Base-by-base conservation (phyloP, 148 eudicot genomes). In the Arbutus unedo region DNA sequence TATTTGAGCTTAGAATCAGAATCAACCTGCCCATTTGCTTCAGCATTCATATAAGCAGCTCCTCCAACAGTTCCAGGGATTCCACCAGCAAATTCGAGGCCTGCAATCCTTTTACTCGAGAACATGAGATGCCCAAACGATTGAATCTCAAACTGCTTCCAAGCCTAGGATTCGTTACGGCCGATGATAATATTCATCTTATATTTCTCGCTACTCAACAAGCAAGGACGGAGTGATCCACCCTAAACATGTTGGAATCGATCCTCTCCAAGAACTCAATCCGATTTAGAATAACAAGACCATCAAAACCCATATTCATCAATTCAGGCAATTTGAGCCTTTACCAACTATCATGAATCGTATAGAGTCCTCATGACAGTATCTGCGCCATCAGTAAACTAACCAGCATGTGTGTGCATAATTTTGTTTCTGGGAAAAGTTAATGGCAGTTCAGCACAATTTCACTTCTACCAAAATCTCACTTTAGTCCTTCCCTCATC, bases 11-110 rank as follows among this genome's bases (percentile, higher is more conserved):
- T 45, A 38, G 13, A 56, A 14, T 41, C 47, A 51, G 64, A 25
- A 44, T 67, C 51, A 86, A 86, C 88, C 88, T 86, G 86, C 76
- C 84, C 85, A 77, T 77, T 86, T 67, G 86, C 88, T 38, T 86
- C 88, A 49, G 84, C 84, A 81, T 83, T 83, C 84, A 81, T 81
- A 70, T 76, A 83, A 70, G 73, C 81, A 14, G 87, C 87, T 43
- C 87, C 87, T 51, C 83, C 83, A 16, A 79, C 87, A 53, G 83
- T 82, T 25, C 87, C 85, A 51, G 87, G 85, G 70, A 85, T 67
- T 64, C 87, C 87, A 19, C 77, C 81, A n/a, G 86, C 84, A 47
- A 86, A 83, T 74, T 86, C 84, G 4, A 80, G 86, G 72, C 83
- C 85, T 5, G 80, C 43, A 31, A 71, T 83, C 44, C 86, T 84